A percentile compares a stretch with the other conserved stretches of the same genome.
phyloP scores from a whole-genome alignment of 2,329 filamentous ascomycete species.

The Botrytis medusae region DNA sequence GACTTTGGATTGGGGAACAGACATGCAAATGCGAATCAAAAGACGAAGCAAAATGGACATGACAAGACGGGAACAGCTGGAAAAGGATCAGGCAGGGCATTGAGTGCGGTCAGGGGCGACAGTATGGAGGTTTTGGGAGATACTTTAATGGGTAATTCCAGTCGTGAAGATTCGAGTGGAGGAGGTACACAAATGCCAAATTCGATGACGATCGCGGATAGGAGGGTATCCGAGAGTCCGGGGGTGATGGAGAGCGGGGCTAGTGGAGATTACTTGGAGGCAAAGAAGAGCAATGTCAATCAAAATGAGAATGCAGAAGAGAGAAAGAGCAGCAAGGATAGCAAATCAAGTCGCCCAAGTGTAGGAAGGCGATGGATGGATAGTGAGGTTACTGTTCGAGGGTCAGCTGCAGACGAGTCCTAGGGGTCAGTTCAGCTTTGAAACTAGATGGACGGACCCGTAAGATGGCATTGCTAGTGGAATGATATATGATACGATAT shows the following conservation, averaged over 20 bases:
- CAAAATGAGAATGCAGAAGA: conserved; percentile 22
- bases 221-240: not conserved
- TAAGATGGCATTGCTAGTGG: not conserved
- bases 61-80: too few species aligned
- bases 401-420: not conserved
- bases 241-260: not conserved
- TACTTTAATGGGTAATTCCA: not conserved
- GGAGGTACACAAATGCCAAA: not conserved
- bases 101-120: not conserved
- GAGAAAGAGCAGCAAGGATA: conserved; percentile 26
- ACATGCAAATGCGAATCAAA: not conserved
- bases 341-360: conserved; percentile 3
- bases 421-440: not conserved
- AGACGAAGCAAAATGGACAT: not conserved
- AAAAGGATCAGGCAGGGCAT: not conserved
- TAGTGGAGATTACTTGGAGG: not conserved
- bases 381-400: conserved; percentile 16
- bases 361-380: conserved; percentile 18
- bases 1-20: not conserved
- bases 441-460: not conserved
- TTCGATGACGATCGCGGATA: not conserved
- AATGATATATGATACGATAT: not conserved
- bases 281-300: conserved; percentile 7
- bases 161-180: not conserved
- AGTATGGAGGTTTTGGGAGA: conserved; percentile 3